Base-by-base conservation (phyloP, 805 yeast genomes). In the Yarrowia deformans region DNA sequence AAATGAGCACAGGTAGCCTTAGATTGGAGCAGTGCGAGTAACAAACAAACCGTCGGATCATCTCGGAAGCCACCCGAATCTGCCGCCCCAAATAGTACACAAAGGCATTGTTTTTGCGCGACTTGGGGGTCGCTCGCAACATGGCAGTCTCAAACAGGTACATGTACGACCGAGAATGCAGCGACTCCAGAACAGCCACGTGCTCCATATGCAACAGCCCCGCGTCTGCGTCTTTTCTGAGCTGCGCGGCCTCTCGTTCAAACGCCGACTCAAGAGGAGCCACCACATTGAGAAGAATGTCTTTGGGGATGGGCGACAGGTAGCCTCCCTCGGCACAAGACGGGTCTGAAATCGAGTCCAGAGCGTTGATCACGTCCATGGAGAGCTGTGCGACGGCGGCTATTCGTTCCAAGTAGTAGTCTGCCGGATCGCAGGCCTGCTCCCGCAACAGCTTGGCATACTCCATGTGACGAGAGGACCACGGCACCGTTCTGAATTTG, bases 271-370 rank as follows among this genome's bases (percentile, higher is more conserved):
- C 68, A 14, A 63, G 23, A 34, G 68, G 68, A 9, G 56, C 14
- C 12, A 63, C 68, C 39, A 63, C 45, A 37, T 63, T 63, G 8
- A 63, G 12, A 9, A 63, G 14, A 5, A 49, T 23, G 18, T 63
- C 68, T 4, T 48, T 63, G 3, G 68, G 68, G 23, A 63, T 48
- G 2, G 68, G 56, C 19, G 55, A 14, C 37, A 63, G 5, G 12
- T 23, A 48, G 8, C 55, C 56, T 9, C 68, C 68, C 18, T 48
- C 68, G 7, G 46, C 56, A 32, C 45, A 37, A 7, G 68, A 48
- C 8, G 68, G 68, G 29, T 63, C 68, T 3, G 68, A 48, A 13
- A 48, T 40, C 8, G 56, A 48, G 39, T 63, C 68, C 48, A 63
- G 46, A 12, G 68, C 56, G 35, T 49, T 48, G 23, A 63, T 63